A percentile compares a stretch with the other conserved stretches of the same genome.
phyloP scores from a whole-genome alignment of 306 rosid species.

The Trichosanthes truncata region DNA sequence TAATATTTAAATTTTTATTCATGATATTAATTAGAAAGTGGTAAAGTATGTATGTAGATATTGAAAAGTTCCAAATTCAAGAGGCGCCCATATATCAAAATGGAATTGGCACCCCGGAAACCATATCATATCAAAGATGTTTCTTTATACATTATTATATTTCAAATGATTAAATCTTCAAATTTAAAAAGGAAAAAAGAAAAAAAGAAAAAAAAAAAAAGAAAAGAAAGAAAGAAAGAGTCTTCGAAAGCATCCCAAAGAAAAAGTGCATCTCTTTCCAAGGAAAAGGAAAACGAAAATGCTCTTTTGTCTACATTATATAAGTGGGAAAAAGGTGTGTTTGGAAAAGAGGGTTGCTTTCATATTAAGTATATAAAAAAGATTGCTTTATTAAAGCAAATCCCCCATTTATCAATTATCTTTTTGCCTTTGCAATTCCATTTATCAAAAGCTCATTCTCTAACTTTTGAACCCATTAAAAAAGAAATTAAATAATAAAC shows the following conservation, averaged over 20 bases:
- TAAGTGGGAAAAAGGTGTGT: conserved; percentile 20
- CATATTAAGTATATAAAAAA: conserved; percentile 23
- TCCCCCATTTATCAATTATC: conserved; percentile 9
- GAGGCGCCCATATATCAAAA: background rate
- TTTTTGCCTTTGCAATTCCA: background rate
- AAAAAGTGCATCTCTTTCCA: conserved; percentile 29
- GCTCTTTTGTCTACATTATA: conserved; percentile 40
- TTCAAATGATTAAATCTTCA: background rate
- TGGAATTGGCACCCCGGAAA: background rate
- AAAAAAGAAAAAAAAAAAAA: background rate
- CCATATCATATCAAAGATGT: background rate
- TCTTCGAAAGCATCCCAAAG: conserved; percentile 28
- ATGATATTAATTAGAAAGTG: background rate
- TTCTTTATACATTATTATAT: background rate
- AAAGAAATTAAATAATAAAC: background rate
- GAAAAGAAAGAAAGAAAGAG: conserved; percentile 3
- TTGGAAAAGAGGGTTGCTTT: conserved; percentile 32
- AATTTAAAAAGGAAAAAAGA: background rate
- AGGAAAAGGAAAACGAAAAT: conserved; percentile 23
- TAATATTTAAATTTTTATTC: background rate
- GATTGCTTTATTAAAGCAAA: conserved; percentile 41
- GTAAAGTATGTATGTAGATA: background rate
- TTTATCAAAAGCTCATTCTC: background rate
- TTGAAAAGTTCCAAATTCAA: background rate
- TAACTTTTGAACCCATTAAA: background rate